Conservation (phyloP, 768 basidiomycete species). For the Gloeopeniophorella convolvens region DNA sequence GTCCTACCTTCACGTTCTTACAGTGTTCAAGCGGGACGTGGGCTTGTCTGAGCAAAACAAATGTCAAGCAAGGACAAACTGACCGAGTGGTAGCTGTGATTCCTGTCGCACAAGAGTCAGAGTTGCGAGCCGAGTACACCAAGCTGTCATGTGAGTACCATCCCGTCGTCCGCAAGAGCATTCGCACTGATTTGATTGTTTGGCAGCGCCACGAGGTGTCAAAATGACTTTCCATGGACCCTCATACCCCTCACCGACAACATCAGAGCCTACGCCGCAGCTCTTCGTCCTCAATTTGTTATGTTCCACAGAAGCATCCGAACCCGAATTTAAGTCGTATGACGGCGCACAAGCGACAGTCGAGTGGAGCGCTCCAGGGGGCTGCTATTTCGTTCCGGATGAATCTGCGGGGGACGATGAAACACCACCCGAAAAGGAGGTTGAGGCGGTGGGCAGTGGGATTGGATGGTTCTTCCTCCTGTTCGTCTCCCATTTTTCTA, state of each 20-base stretch:
- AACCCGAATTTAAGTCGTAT: slow-evolving; percentile 54
- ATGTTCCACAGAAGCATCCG: slow-evolving; percentile 38
- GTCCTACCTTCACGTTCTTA: not conserved
- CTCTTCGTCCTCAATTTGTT: slow-evolving; percentile 53
- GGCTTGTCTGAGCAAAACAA: slow-evolving; percentile 67
- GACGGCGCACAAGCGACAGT: slow-evolving; percentile 47
- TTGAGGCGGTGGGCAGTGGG: slow-evolving; percentile 50
- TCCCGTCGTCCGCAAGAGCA: not conserved
- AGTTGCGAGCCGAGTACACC: slow-evolving; percentile 26
- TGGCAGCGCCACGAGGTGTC: slow-evolving; percentile 47
- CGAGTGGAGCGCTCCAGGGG: slow-evolving; percentile 58
- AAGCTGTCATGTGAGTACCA: slow-evolving; percentile 35
- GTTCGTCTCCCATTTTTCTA: slow-evolving; percentile 36
- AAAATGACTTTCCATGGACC: slow-evolving; percentile 51
- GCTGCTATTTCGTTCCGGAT: slow-evolving; percentile 38
- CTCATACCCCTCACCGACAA: slow-evolving; percentile 49
- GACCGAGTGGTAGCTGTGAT: slow-evolving; percentile 72
- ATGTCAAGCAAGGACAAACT: slow-evolving; percentile 44
- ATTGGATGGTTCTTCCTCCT: slow-evolving; percentile 87
- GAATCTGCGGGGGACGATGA: slow-evolving; percentile 24
- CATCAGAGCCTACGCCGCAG: slow-evolving; percentile 43
- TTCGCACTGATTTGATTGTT: not conserved
- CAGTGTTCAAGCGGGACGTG: slow-evolving; percentile 67
- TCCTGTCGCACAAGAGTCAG: slow-evolving; percentile 48
- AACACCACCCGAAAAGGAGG: slow-evolving; percentile 23